Evolutionary conservation across 176 grass and related monocot species (phyloP), one percentile per base, ranked within the genome.

Genomic region (Avena atlantica): DNA sequence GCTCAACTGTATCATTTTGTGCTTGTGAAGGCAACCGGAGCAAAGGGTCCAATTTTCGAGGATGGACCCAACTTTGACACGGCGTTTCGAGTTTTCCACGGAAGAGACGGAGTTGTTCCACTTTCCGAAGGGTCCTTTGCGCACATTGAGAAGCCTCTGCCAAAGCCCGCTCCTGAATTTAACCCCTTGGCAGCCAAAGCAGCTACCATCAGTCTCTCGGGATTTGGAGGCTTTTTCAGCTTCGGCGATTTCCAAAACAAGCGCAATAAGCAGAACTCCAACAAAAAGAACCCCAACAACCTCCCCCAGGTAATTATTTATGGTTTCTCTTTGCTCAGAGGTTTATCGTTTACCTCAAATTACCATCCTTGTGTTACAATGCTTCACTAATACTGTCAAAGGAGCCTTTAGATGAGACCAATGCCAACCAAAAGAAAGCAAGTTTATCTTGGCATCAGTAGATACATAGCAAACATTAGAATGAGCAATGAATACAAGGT

Each of bases 21-120:
- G 55, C 23, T 83, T 63, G 44, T 84, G 42, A 86, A 99, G 97
- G 92, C 79, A 82, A 88, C 83, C 79, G 90, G 92, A 92, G 96
- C 88, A 31, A 94, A 96, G 67, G 97, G 97, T 64, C 97, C 97
- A 60, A 99, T 99, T 76, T 99, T 99, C 53, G 97, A 99, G 87
- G 97, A 99, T 87, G 97, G 92, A 0, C 97, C 97, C 67, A 94
- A 99, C 88, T 99, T 99, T 91, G 92, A 99, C 81, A 89, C 79
- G 78, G 90, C 97, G 70, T 99, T 99, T 74, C 95, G 89, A 48
- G 90, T 99, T 87, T 99, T 99, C 89, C 97, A 99, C 31, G 97
- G 97, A 56, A 77, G 84, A 87, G 91, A 94, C 81, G 97, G 97
- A 19, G 90, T 99, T 20, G 92, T 99, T 15, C 97, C 97, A 4